Conservation (phyloP, 1,284 basidiomycete species). For the Cutaneotrichosporon cavernicola region DNA sequence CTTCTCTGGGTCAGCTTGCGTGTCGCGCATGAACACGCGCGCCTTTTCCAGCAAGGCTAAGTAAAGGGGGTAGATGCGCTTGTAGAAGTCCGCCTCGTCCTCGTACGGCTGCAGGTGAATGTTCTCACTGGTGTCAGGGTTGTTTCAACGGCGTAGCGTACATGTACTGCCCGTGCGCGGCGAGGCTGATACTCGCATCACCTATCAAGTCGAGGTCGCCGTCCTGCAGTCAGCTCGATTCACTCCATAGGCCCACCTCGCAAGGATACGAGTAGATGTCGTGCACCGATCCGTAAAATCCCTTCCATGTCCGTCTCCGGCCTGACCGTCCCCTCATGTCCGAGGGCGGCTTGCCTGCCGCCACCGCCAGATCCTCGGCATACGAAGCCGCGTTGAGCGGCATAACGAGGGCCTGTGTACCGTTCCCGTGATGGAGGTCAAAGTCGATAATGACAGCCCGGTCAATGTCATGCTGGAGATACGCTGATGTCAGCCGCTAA, state of each 20-base stretch:
- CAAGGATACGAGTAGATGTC: constrained; percentile 88
- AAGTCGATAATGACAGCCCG: constrained; percentile 87
- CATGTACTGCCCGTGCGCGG: constrained; percentile 84
- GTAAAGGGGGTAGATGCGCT: constrained; percentile 71
- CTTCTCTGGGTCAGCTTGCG: constrained; percentile 65
- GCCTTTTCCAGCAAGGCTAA: constrained; percentile 70
- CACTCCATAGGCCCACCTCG: constrained; percentile 60
- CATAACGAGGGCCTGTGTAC: constrained; percentile 88
- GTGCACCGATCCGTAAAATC: constrained; percentile 86
- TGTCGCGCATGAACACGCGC: constrained; percentile 67
- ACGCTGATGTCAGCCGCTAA: constrained; percentile 58
- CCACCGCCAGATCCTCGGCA: constrained; percentile 62
- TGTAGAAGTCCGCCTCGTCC: constrained; percentile 74
- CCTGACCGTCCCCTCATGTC: constrained; percentile 50
- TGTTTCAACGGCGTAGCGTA: constrained; percentile 19
- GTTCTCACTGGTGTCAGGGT: constrained; percentile 60
- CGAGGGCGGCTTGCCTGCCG: constrained; percentile 48
- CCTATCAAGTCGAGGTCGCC: constrained; percentile 74
- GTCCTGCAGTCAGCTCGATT: constrained; percentile 58
- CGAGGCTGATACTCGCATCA: constrained; percentile 78
- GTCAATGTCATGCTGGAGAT: constrained; percentile 73
- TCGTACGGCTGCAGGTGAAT: constrained; percentile 79
- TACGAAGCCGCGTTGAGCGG: constrained; percentile 86
- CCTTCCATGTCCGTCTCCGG: constrained; percentile 59
- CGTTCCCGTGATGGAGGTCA: constrained; percentile 93